These are phyloP conservation scores for Reutealis trisperma DNA, from an alignment of 345 rosid species.

Conservation along the genomic window DNA sequence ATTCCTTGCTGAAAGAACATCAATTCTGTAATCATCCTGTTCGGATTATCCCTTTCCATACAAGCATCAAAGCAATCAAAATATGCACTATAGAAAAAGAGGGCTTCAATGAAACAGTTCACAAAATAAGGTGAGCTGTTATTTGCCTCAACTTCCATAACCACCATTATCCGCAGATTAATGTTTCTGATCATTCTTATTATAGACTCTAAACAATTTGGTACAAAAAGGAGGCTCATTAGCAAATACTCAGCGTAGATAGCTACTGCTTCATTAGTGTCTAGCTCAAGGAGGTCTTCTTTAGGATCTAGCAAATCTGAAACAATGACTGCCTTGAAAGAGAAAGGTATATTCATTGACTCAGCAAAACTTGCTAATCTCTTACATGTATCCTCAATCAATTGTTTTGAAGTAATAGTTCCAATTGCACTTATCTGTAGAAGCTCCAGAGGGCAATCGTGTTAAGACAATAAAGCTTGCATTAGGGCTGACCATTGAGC, in stretches of 20 bases:
- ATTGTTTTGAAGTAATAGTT: constrained; percentile 20
- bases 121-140: constrained; percentile 49
- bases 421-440: constrained; percentile 44
- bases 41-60: constrained; percentile 22
- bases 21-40: constrained; percentile 13
- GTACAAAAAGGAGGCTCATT: constrained; percentile 25
- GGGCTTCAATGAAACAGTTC: constrained; percentile 50
- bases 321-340: constrained; percentile 43
- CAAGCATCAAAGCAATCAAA: constrained; percentile 39
- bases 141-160: constrained; percentile 49
- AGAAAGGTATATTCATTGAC: constrained; percentile 41
- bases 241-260: constrained; percentile 27
- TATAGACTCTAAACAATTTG: constrained; percentile 40
- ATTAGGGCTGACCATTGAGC: constrained; percentile 35
- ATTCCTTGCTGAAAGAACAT: constrained; percentile 16
- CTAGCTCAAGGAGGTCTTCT: constrained; percentile 41
- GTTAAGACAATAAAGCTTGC: constrained; percentile 29
- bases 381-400: constrained; percentile 44
- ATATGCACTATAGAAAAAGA: constrained; percentile 38
- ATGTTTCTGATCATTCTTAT: constrained; percentile 40
- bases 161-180: constrained; percentile 49
- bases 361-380: constrained; percentile 44
- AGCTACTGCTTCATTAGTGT: constrained; percentile 43
- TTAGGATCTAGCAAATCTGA: constrained; percentile 51
- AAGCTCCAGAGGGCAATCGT: constrained; percentile 27